A percentile compares a stretch with the other conserved stretches of the same genome.
Evolutionary conservation across 2,329 filamentous ascomycete species (phyloP).

Genomic region (Fusarium proliferatum): DNA sequence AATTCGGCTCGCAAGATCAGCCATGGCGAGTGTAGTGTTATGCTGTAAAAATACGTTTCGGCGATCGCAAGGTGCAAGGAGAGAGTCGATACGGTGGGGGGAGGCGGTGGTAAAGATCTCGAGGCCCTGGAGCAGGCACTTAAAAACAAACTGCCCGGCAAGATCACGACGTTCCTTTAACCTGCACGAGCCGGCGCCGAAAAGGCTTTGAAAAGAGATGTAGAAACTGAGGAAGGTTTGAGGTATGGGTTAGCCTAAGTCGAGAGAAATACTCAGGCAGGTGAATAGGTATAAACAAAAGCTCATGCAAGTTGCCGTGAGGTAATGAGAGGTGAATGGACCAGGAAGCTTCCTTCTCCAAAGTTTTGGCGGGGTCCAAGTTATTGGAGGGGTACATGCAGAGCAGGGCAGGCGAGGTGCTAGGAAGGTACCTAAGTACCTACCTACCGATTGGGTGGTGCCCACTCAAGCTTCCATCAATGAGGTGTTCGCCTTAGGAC

Average conservation of each 20-base stretch:
- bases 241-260: constrained; percentile 14
- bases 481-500: not conserved
- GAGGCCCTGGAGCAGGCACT: constrained; percentile 20
- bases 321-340: not conserved
- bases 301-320: constrained; percentile 18
- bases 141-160: not conserved
- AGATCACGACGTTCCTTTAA: constrained; percentile 2
- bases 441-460: not conserved
- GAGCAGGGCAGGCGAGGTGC: not conserved
- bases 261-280: not conserved
- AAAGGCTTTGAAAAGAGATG: not conserved
- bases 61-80: constrained; percentile 16
- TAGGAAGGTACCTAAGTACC: not conserved
- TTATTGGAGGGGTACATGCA: constrained; percentile 49
- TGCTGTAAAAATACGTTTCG: constrained; percentile 4
- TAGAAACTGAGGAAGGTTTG: not conserved
- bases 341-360: constrained; percentile 17
- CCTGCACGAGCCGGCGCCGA: not conserved
- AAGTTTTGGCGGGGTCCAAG: constrained; percentile 49
- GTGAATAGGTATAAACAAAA: constrained; percentile 26
- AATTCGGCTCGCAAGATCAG: constrained; percentile 64
- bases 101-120: constrained; percentile 22
- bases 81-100: constrained; percentile 25
- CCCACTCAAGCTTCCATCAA: not conserved
- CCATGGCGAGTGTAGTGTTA: constrained; percentile 49